Percentiles rank a stretch among this genome's conserved stretches.
Evolutionary conservation across 768 basidiomycete species (phyloP).

Genomic region (Tylopilus felleus): DNA sequence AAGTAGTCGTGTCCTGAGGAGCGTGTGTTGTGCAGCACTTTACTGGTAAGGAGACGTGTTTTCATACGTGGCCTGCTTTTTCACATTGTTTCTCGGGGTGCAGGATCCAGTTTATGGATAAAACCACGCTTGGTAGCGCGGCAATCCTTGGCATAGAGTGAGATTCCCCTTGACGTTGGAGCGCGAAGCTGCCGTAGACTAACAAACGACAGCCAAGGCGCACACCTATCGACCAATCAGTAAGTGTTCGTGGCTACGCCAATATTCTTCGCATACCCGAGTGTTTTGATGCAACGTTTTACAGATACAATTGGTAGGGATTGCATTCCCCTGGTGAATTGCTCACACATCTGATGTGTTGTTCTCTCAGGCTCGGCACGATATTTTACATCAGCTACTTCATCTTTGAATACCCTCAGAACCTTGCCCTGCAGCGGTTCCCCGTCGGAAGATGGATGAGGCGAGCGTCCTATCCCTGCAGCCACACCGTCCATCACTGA

Average conservation of each 20-base stretch:
- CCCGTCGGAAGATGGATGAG: constrained; percentile 84
- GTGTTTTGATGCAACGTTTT: not conserved
- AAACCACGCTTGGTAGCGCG: constrained; percentile 63
- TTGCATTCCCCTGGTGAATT: not conserved
- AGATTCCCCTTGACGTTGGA: constrained; percentile 10
- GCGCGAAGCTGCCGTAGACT: not conserved
- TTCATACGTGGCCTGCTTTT: no score
- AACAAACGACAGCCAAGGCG: constrained; percentile 42
- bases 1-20: not conserved
- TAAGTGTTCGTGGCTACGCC: constrained; percentile 29
- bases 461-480: constrained; percentile 31
- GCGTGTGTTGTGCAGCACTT: constrained; percentile 37
- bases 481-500: not conserved
- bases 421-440: constrained; percentile 65
- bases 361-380: constrained; percentile 58
- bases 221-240: constrained; percentile 65
- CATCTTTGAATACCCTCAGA: constrained; percentile 71
- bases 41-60: constrained; percentile 42
- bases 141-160: constrained; percentile 71
- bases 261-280: not conserved
- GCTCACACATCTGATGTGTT: not conserved
- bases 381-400: constrained; percentile 73
- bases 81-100: not conserved
- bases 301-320: constrained; percentile 62
- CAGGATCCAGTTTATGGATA: constrained; percentile 80